Percentiles rank a stretch among this genome's conserved stretches.
Conservation (phyloP, 2,329 filamentous ascomycete species). For the Sarocladiaceae sp. region DNA sequence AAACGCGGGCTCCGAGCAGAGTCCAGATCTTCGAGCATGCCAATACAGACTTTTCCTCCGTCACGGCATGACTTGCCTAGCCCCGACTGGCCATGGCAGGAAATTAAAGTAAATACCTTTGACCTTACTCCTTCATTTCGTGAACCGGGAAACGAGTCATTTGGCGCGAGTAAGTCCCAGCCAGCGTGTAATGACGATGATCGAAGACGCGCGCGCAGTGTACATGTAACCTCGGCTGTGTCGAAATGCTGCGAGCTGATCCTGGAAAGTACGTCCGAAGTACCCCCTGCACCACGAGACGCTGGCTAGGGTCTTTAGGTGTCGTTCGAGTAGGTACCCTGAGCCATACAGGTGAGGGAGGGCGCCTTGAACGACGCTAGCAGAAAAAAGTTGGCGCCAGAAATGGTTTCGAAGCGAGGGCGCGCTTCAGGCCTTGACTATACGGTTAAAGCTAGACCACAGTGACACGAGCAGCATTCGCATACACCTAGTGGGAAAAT, state of each 20-base stretch:
- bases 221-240: slow-evolving; percentile 2
- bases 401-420: too few relatives aligned
- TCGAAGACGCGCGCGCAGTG: background rate
- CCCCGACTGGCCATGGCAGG: background rate
- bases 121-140: background rate
- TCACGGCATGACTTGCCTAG: background rate
- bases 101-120: background rate
- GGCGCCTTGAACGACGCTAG: background rate
- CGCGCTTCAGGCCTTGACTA: too few relatives aligned
- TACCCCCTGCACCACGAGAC: slow-evolving; percentile 4
- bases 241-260: background rate
- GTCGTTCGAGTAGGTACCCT: background rate
- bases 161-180: background rate
- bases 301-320: slow-evolving; percentile 4
- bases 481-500: too few relatives aligned
- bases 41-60: background rate
- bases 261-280: slow-evolving; percentile 8
- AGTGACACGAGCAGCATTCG: too few relatives aligned
- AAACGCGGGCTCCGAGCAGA: background rate
- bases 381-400: background rate
- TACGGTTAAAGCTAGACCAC: too few relatives aligned
- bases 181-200: background rate
- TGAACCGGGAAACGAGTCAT: slow-evolving; percentile 1
- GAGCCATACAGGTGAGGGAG: background rate
- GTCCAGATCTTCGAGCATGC: background rate